Evolutionary conservation across 1,284 basidiomycete genomes (phyloP).

Genomic region (Macrocystidia cucumis): DNA sequence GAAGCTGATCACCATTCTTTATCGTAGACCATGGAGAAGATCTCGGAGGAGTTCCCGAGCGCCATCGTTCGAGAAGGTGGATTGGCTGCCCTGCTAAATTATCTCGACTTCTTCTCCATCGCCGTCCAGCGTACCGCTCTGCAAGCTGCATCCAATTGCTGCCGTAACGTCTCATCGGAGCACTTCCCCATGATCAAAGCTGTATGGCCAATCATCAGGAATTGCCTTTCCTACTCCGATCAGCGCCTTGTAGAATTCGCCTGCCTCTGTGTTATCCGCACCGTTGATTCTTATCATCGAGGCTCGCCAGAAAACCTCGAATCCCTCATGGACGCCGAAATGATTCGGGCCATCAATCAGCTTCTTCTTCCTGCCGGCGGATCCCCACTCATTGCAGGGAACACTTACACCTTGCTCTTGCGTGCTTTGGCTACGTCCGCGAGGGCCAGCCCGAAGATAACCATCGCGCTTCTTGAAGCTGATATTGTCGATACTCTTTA

Average conservation of each 20-base stretch:
- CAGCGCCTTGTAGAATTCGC: conserved; percentile 92
- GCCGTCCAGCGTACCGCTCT: conserved; percentile 93
- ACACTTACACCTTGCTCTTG: conserved; percentile 85
- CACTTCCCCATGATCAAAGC: conserved; percentile 83
- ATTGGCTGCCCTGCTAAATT: conserved; percentile 84
- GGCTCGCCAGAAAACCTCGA: conserved; percentile 81
- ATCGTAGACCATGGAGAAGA: conserved; percentile 88
- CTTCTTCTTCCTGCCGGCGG: conserved; percentile 84
- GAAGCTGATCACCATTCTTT: conserved; percentile 5
- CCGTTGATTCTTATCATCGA: conserved; percentile 86
- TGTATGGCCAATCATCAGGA: conserved; percentile 89
- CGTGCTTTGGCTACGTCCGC: conserved; percentile 83
- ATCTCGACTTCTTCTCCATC: conserved; percentile 95
- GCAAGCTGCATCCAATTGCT: conserved; percentile 95
- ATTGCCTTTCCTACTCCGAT: conserved; percentile 85
- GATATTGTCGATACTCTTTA: conserved; percentile 88
- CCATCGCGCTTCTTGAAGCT: conserved; percentile 79
- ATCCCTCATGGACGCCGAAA: conserved; percentile 73
- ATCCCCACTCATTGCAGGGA: conserved; percentile 74
- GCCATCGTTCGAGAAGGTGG: conserved; percentile 93
- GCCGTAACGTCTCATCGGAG: conserved; percentile 82
- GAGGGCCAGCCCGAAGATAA: conserved; percentile 80
- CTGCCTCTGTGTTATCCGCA: conserved; percentile 86
- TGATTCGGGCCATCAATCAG: conserved; percentile 78
- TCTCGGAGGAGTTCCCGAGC: conserved; percentile 91